Conservation (phyloP, 2,329 filamentous ascomycete species). For the Hymenoscyphus fraxineus region DNA sequence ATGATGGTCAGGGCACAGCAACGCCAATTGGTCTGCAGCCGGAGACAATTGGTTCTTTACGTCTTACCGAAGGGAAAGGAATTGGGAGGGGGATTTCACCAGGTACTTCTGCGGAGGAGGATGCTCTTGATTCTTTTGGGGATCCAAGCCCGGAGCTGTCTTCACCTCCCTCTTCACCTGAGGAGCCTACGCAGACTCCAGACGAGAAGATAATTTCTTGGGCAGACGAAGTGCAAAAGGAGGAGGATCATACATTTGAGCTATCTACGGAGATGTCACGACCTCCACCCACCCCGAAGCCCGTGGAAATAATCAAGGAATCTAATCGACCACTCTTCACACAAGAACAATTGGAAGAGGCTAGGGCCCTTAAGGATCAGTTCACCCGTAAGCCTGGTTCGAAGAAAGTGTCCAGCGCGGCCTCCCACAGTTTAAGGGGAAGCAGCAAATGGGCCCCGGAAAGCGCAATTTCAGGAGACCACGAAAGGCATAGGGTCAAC, state of each 20-base stretch:
- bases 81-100: not conserved
- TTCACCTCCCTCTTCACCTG: not conserved
- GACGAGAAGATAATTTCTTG: not conserved
- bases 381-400: slow-evolving; percentile 14
- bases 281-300: not conserved
- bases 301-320: slow-evolving; percentile 4
- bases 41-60: slow-evolving; percentile 6
- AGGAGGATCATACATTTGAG: not conserved
- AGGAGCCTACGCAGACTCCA: not conserved
- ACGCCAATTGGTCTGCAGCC: slow-evolving; percentile 8
- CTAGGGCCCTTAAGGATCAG: slow-evolving; percentile 21
- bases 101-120: not conserved
- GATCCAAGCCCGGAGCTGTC: not conserved
- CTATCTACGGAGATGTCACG: not conserved
- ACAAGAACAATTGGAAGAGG: slow-evolving; percentile 24
- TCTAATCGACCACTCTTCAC: slow-evolving; percentile 15
- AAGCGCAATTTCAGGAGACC: not conserved
- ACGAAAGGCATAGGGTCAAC: not conserved
- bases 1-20: slow-evolving; percentile 13
- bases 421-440: too few relatives aligned
- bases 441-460: not conserved
- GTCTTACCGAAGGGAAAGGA: not conserved
- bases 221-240: not conserved
- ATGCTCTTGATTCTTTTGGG: not conserved
- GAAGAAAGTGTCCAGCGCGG: too few relatives aligned